Evolutionary conservation across 179 eudicot species (phyloP).

Genomic region (Silene noctiflora): DNA sequence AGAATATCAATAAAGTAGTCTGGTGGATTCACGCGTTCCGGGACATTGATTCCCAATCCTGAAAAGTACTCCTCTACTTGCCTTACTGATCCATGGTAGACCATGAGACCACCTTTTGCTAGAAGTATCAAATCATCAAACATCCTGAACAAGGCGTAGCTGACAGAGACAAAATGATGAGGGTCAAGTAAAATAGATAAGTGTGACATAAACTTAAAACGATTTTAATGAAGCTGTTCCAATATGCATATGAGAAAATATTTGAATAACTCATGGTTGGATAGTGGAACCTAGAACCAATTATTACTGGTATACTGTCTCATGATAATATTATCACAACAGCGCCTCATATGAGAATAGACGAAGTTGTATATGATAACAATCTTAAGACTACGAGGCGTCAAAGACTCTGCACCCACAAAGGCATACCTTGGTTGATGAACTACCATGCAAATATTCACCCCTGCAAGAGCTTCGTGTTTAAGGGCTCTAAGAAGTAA

Average conservation of each 20-base stretch:
- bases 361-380: neutral
- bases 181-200: neutral
- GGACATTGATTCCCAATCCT: constrained; percentile 69
- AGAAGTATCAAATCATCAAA: constrained; percentile 85
- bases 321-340: neutral
- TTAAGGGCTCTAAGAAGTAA: constrained; percentile 76
- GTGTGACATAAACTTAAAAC: neutral
- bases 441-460: constrained; percentile 86
- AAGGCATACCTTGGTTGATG: constrained; percentile 80
- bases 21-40: constrained; percentile 86
- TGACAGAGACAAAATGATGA: constrained; percentile 29
- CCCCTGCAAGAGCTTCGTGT: constrained; percentile 83
- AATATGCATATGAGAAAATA: neutral
- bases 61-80: constrained; percentile 70
- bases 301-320: neutral
- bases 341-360: neutral
- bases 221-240: neutral
- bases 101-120: constrained; percentile 91
- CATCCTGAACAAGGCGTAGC: constrained; percentile 85
- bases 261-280: neutral
- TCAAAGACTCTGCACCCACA: constrained; percentile 50
- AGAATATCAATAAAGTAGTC: constrained; percentile 84
- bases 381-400: neutral
- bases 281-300: neutral
- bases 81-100: constrained; percentile 71